These are phyloP conservation scores for Didymellaceae sp. DNA, from an alignment of 2,329 filamentous ascomycete species.

Conservation along the genomic window DNA sequence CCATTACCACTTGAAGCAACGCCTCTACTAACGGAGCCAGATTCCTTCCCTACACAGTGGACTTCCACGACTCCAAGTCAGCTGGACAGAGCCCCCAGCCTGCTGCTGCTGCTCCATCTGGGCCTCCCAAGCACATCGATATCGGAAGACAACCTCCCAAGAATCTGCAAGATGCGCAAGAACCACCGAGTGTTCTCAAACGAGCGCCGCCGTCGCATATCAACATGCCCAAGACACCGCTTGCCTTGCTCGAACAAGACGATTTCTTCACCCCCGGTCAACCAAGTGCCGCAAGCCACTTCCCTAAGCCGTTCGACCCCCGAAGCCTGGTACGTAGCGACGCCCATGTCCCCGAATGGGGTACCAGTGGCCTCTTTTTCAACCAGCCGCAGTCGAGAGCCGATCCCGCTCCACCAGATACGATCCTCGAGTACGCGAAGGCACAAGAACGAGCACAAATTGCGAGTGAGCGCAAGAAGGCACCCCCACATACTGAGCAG, in stretches of 20 bases:
- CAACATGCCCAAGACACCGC: conserved; percentile 50
- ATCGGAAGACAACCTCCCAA: conserved; percentile 57
- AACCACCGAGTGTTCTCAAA: conserved; percentile 50
- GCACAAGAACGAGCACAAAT: conserved; percentile 48
- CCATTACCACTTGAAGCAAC: neutral
- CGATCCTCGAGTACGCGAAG: conserved; percentile 73
- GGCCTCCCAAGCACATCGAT: conserved; percentile 42
- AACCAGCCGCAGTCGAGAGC: conserved; percentile 82
- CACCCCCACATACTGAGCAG: conserved; percentile 22
- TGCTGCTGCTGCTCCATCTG: conserved; percentile 28
- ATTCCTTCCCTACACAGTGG: conserved; percentile 89
- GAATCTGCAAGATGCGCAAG: conserved; percentile 33
- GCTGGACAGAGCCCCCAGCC: conserved; percentile 47
- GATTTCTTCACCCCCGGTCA: conserved; percentile 55
- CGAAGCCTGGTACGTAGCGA: conserved; percentile 72
- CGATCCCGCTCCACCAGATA: conserved; percentile 74
- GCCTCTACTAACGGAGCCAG: conserved; percentile 56
- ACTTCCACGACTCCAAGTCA: conserved; percentile 67
- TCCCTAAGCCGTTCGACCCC: conserved; percentile 56
- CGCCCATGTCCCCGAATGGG: conserved; percentile 79
- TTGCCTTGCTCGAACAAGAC: conserved; percentile 46
- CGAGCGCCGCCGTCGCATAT: conserved; percentile 37
- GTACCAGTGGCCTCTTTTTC: conserved; percentile 63
- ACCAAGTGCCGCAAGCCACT: conserved; percentile 59
- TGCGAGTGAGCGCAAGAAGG: conserved; percentile 32